These are phyloP conservation scores for Calophaca sinica DNA, from an alignment of 306 rosid genomes.

Conservation along the genomic window DNA sequence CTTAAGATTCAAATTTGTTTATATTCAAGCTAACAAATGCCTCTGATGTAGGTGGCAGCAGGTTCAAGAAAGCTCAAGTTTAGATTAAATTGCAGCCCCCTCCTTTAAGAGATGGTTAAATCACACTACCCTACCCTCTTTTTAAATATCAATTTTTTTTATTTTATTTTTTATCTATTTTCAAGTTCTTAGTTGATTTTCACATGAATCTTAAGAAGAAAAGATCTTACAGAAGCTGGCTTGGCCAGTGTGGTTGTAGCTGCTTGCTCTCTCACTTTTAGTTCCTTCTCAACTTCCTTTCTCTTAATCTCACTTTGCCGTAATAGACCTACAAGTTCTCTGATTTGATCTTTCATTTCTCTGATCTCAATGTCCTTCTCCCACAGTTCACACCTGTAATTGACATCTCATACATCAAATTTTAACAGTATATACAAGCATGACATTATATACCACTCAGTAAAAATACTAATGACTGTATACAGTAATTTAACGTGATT, in stretches of 20 bases:
- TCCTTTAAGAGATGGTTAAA: not conserved
- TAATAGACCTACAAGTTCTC: constrained; percentile 89
- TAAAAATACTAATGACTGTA: constrained; percentile 24
- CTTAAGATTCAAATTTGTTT: constrained; percentile 25
- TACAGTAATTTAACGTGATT: constrained; percentile 31
- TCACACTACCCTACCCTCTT: not conserved
- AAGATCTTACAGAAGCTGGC: constrained; percentile 68
- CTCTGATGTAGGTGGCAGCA: not conserved
- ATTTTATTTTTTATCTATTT: constrained; percentile 3
- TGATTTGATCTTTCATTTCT: constrained; percentile 96
- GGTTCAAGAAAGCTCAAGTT: not conserved
- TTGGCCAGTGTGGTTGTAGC: constrained; percentile 70
- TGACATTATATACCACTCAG: constrained; percentile 2
- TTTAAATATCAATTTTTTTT: not conserved
- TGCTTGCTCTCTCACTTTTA: constrained; percentile 84
- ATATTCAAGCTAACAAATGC: constrained; percentile 5
- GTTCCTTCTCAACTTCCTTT: constrained; percentile 93
- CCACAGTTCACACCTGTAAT: constrained; percentile 89
- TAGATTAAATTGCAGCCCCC: not conserved
- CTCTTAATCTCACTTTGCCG: constrained; percentile 91
- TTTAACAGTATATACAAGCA: constrained; percentile 28
- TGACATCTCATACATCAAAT: constrained; percentile 40
- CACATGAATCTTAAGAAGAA: constrained; percentile 30
- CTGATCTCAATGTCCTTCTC: constrained; percentile 83
- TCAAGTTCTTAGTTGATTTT: constrained; percentile 18